Base-by-base conservation (phyloP, 139 green algal species). In the Monoraphidium neglectum region DNA sequence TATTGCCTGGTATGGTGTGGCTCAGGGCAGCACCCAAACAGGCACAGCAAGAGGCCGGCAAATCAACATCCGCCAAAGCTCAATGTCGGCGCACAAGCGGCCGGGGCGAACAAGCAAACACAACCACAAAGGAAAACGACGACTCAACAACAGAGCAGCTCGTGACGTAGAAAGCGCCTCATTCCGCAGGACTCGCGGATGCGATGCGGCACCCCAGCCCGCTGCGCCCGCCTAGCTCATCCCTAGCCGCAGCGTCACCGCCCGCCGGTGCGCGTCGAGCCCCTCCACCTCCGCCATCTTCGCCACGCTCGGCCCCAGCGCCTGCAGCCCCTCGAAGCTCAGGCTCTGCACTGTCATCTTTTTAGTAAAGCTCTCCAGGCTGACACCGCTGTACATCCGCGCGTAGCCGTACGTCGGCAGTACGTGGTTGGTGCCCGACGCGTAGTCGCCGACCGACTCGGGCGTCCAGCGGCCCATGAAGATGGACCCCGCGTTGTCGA, bases 391-490 rank as follows among this genome's bases (percentile, higher is more conserved):
- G 88, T 99, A 99, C 96, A 99, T 99, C 54, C 92, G 87, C 10
- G 95, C 92, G 76, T 99, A 99, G 59, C 94, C 96, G 81, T 99
- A 99, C 10, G 96, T 99, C 5, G 96, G 96, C 72, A 99, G 86
- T 71, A 95, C 87, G 86, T 99, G 96, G 89, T 99, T 99, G 59
- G 96, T 99, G 60, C 96, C 96, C 38, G 86, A 95, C 36, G 96
- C 96, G 79, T 99, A 99, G 87, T 99, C 96, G 18, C 96, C 96
- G 33, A 99, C 95, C 30, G 83, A 95, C 88, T 99, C 96, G 3
- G 96, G 96, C 0, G 96, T 99, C 86, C 88, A 97, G 59, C 89
- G 80, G 3, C 96, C 96, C 71, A 99, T 79, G 83, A 99, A 99
- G 2, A 99, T 84, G 15, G 87, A 95, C 18, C 96, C 96, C 10